Percentiles rank a stretch among this genome's conserved stretches.
These are phyloP conservation scores for Penicillium ucsense DNA, from an alignment of 495 filamentous ascomycete species.

Conservation along the genomic window DNA sequence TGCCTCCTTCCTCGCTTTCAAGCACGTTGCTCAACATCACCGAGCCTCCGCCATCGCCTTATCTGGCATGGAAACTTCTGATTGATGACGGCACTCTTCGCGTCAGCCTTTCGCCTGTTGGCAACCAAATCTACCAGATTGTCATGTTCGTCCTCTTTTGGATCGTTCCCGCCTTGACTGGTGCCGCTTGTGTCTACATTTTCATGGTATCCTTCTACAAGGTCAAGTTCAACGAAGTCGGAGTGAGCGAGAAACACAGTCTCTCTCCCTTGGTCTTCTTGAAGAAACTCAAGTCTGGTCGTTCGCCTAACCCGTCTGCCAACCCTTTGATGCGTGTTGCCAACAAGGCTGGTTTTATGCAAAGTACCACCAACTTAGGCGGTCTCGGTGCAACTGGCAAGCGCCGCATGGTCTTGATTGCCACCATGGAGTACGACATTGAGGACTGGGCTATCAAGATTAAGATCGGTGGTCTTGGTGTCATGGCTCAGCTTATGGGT, in stretches of 20 bases:
- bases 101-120: constrained; percentile 42
- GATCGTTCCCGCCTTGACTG: constrained; percentile 44
- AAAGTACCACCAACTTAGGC: constrained; percentile 33
- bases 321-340: constrained; percentile 25
- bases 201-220: constrained; percentile 64
- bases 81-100: constrained; percentile 45
- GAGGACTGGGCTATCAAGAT: constrained; percentile 65
- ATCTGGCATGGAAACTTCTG: constrained; percentile 44
- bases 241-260: constrained; percentile 41
- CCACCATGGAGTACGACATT: constrained; percentile 67
- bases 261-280: constrained; percentile 29
- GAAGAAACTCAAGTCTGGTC: constrained; percentile 19
- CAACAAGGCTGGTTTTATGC: constrained; percentile 36
- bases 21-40: constrained; percentile 53
- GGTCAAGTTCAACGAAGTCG: constrained; percentile 62
- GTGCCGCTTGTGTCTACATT: constrained; percentile 41
- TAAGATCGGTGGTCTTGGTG: constrained; percentile 65
- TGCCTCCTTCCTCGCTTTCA: constrained; percentile 49
- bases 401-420: constrained; percentile 51
- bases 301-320: constrained; percentile 8
- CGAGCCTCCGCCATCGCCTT: constrained; percentile 39
- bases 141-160: constrained; percentile 46
- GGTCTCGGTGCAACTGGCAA: constrained; percentile 22
- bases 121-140: constrained; percentile 44
- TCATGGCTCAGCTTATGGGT: constrained; percentile 63